Evolutionary conservation across 257 asterid genomes (phyloP).

Genomic region (Paraleonurus japonicus): DNA sequence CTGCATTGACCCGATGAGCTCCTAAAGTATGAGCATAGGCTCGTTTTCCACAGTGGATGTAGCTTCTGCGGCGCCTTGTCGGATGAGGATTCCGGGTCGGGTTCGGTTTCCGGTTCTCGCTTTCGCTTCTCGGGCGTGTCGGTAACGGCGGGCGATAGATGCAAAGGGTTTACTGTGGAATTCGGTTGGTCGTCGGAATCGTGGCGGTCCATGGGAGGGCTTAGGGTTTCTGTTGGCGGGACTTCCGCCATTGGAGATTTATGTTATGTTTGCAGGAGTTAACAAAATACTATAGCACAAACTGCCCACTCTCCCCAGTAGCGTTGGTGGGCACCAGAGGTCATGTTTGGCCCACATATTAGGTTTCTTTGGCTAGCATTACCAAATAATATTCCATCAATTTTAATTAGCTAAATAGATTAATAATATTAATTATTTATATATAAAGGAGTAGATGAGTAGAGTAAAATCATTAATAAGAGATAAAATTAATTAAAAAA

Average conservation of each 20-base stretch:
- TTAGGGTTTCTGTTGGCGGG: constrained; percentile 56
- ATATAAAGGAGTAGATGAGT: no score
- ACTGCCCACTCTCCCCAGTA: neutral
- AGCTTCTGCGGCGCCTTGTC: constrained; percentile 25
- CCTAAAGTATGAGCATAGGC: constrained; percentile 86
- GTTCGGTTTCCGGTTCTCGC: constrained; percentile 40
- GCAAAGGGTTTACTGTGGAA: constrained; percentile 20
- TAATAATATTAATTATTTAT: no score
- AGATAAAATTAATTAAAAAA: no score
- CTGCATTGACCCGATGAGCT: constrained; percentile 54
- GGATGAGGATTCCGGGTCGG: constrained; percentile 30
- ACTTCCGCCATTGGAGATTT: constrained; percentile 29
- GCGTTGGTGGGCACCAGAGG: no score
- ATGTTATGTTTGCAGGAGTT: neutral
- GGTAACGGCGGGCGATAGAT: constrained; percentile 17
- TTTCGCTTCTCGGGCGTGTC: constrained; percentile 58
- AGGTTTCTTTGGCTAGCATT: no score
- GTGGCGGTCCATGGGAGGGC: constrained; percentile 38
- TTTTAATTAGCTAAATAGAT: no score
- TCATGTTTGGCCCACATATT: no score
- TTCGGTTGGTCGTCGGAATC: constrained; percentile 34
- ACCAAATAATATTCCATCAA: no score
- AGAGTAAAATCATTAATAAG: no score
- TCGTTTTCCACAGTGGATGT: constrained; percentile 80
- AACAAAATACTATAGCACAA: neutral